These are phyloP conservation scores for Trichoderma aggressivum DNA, from an alignment of 2,329 filamentous ascomycete genomes.

Conservation along the genomic window DNA sequence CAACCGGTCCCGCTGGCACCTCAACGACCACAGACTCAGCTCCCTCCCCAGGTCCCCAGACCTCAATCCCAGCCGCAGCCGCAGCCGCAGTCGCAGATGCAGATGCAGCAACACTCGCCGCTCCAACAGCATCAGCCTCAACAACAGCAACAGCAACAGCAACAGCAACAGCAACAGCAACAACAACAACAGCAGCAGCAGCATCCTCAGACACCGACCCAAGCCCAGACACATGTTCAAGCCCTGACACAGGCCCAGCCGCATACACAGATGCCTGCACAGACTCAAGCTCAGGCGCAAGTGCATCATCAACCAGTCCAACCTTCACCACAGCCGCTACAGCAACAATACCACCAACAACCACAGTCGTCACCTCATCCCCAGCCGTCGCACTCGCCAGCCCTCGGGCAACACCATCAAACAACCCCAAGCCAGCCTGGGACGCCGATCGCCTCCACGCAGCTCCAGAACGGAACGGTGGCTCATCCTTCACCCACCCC, in stretches of 20 bases:
- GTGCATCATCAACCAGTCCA: conserved; percentile 9
- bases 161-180: conserved; percentile 12
- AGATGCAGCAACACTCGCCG: conserved; percentile 20
- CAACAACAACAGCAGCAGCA: conserved; percentile 20
- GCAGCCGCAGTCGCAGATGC: conserved; percentile 24
- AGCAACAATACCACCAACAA: conserved; percentile 7
- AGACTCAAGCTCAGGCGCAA: conserved; percentile 19
- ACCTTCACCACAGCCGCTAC: background rate
- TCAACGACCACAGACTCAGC: conserved; percentile 29
- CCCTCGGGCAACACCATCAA: background rate
- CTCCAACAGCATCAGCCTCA: conserved; percentile 10
- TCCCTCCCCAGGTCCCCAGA: conserved; percentile 30
- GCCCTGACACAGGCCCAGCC: conserved; percentile 18
- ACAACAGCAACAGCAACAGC: conserved; percentile 9
- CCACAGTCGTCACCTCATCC: background rate
- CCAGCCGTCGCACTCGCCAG: background rate
- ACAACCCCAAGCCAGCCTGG: conserved; percentile 13
- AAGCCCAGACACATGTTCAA: conserved; percentile 25
- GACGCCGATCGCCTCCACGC: background rate
- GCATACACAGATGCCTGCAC: conserved; percentile 21
- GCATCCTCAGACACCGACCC: conserved; percentile 27
- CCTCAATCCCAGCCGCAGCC: conserved; percentile 22
- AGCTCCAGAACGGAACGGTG: conserved; percentile 4
- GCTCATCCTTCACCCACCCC: conserved; percentile 18
- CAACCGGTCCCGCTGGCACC: conserved; percentile 30